These are phyloP conservation scores for Dothistroma septosporum DNA, from an alignment of 2,329 filamentous ascomycete species.

Conservation along the genomic window DNA sequence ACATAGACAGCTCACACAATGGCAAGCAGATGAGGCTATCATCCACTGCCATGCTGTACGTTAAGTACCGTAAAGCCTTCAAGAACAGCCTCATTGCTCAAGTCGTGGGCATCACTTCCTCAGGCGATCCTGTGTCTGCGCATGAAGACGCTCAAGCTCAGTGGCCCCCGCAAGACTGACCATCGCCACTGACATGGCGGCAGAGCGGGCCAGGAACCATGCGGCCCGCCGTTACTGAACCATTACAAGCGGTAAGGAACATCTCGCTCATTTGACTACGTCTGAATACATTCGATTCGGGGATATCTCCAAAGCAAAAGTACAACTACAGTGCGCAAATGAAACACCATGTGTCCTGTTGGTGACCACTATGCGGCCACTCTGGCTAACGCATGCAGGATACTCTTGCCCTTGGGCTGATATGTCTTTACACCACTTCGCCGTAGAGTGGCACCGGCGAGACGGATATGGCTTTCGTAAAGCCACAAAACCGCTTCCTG, in stretches of 20 bases:
- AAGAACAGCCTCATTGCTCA: no score
- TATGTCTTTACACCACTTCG: constrained; percentile 15
- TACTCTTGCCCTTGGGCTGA: neutral
- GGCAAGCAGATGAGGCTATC: no score
- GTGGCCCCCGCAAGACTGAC: no score
- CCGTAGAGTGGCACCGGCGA: constrained; percentile 25
- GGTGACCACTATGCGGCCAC: neutral
- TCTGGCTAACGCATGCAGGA: neutral
- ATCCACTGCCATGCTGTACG: no score
- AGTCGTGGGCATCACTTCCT: no score
- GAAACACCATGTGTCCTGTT: constrained; percentile 4
- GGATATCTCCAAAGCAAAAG: constrained; percentile 4
- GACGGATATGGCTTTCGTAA: constrained; percentile 23
- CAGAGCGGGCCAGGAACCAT: no score
- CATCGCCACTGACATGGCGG: no score
- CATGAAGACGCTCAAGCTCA: no score
- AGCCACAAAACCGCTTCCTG: constrained; percentile 34
- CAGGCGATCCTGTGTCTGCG: no score
- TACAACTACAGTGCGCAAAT: constrained; percentile 4
- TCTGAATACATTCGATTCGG: neutral
- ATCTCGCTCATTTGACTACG: neutral
- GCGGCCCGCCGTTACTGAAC: no score
- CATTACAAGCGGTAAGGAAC: neutral
- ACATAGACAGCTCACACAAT: no score
- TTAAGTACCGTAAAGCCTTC: no score